Percentiles rank a stretch among this genome's conserved stretches.
Evolutionary conservation across 2,329 filamentous ascomycete genomes (phyloP).

Genomic region (Beauveria medogensis): DNA sequence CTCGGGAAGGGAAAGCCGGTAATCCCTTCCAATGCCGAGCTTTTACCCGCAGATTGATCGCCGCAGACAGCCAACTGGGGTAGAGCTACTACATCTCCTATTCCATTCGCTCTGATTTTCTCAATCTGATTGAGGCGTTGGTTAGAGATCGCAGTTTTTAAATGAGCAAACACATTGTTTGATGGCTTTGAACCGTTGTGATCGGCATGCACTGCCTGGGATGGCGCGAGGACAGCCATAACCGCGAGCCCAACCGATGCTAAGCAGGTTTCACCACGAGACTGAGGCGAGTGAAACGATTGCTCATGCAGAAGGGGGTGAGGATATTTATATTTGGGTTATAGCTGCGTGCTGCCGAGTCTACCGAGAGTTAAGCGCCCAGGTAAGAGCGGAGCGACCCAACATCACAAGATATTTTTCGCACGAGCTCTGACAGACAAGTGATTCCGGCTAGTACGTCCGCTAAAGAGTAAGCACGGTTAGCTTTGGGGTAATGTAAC

Average conservation of each 20-base stretch:
- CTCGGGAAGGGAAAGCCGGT: no score
- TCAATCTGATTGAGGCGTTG: conserved; percentile 25
- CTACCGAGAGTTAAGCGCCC: no score
- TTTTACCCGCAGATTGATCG: no score
- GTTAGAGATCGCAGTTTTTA: conserved; percentile 16
- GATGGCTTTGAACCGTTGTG: neutral
- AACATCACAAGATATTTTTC: neutral
- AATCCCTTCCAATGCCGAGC: no score
- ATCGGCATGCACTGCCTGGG: neutral
- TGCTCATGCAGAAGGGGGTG: neutral
- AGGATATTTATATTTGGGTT: neutral
- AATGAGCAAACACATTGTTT: neutral
- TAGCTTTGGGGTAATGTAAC: neutral
- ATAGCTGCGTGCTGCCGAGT: neutral
- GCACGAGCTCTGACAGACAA: neutral
- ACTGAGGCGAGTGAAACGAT: neutral
- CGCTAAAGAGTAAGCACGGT: neutral
- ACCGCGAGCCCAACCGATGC: neutral
- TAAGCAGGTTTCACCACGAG: neutral
- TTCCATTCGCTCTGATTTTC: no score
- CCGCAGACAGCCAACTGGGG: no score
- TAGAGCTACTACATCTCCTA: no score
- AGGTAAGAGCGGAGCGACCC: neutral
- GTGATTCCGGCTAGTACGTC: neutral
- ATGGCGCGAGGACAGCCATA: neutral